phyloP scores from a whole-genome alignment of 257 asterid genomes.

The Phtheirospermum japonicum region DNA sequence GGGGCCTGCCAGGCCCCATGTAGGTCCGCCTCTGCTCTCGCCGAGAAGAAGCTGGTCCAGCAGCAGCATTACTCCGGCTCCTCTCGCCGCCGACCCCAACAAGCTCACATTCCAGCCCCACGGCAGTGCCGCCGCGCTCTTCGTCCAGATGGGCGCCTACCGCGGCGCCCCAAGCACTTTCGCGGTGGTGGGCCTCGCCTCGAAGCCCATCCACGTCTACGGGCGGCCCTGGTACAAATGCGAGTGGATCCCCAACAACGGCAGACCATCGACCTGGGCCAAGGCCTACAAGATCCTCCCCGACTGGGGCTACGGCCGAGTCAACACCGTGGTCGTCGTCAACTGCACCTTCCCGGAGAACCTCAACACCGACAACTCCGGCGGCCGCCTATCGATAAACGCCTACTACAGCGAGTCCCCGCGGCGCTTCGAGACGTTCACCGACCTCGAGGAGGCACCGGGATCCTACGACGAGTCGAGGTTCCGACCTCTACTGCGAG shows the following conservation, averaged over 20 bases:
- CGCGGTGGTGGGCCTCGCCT: constrained; percentile 73
- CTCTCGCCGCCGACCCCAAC: constrained; percentile 42
- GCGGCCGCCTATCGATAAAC: constrained; percentile 49
- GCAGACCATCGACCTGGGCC: constrained; percentile 28
- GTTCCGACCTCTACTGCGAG: constrained; percentile 50
- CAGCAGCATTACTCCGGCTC: too few species aligned
- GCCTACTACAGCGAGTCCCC: constrained; percentile 53
- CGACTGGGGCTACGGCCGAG: constrained; percentile 83
- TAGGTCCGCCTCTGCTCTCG: too few species aligned
- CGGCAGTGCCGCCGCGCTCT: constrained; percentile 79
- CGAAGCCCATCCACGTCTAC: constrained; percentile 74
- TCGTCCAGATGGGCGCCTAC: constrained; percentile 86
- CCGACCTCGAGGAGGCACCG: constrained; percentile 46
- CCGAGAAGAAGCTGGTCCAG: constrained; percentile 31
- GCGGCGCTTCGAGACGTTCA: constrained; percentile 44
- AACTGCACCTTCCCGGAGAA: constrained; percentile 49
- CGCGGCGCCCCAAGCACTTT: constrained; percentile 78
- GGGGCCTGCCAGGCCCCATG: too few species aligned
- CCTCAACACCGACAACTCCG: constrained; percentile 47
- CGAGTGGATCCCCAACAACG: constrained; percentile 67
- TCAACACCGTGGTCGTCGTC: constrained; percentile 64
- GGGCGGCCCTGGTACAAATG: constrained; percentile 71
- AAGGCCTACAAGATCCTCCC: constrained; percentile 58
- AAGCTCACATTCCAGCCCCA: too few species aligned
- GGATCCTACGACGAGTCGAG: constrained; percentile 41